Evolutionary conservation across 345 rosid genomes (phyloP).

Genomic region (Conringia planisiliqua): DNA sequence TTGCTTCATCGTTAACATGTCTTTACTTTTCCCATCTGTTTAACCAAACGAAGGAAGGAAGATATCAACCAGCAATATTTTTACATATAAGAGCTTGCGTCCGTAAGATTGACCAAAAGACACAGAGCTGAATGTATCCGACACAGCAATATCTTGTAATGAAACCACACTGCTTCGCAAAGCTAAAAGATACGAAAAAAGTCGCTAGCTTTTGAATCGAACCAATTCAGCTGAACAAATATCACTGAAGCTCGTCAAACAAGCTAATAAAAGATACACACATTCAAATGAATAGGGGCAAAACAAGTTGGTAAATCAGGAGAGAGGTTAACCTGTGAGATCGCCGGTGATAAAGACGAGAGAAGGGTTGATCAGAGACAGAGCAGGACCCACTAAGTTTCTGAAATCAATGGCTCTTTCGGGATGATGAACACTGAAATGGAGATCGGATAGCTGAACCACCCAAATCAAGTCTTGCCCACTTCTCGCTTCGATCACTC

Average conservation of each 20-base stretch:
- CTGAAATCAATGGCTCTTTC: conserved; percentile 74
- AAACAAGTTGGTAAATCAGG: not conserved
- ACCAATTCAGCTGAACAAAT: not conserved
- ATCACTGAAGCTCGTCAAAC: not conserved
- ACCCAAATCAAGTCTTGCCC: conserved; percentile 81
- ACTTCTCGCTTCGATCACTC: conserved; percentile 51
- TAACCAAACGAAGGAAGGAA: conserved; percentile 21
- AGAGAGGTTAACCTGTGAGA: conserved; percentile 65
- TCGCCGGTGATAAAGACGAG: conserved; percentile 92
- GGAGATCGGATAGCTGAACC: conserved; percentile 98
- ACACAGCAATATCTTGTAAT: conserved; percentile 3
- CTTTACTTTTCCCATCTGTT: conserved; percentile 90
- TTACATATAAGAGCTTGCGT: not conserved
- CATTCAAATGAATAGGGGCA: not conserved
- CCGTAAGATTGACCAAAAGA: not conserved
- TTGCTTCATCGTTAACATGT: conserved; percentile 76
- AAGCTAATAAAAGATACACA: not conserved
- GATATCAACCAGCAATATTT: not conserved
- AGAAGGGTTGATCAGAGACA: conserved; percentile 75
- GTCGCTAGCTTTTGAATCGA: not conserved
- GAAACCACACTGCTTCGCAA: not conserved
- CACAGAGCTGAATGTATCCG: not conserved
- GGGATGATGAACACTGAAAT: conserved; percentile 92
- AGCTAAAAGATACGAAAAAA: not conserved
- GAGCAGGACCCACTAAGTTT: conserved; percentile 55